These are phyloP conservation scores for Phytophthora chlamydospora DNA, from an alignment of 352 stramenopile species.

Conservation along the genomic window DNA sequence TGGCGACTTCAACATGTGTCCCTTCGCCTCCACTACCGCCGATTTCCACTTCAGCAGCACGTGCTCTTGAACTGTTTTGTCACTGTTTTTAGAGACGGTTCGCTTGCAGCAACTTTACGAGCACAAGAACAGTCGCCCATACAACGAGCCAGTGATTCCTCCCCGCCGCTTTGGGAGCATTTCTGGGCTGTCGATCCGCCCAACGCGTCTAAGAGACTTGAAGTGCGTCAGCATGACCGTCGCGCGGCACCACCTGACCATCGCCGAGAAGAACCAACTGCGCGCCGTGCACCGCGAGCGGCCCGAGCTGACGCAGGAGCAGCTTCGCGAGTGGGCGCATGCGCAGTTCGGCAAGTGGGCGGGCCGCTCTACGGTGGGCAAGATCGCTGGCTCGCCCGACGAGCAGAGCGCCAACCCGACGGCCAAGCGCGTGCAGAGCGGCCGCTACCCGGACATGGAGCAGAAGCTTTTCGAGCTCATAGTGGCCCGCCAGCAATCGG, in stretches of 20 bases:
- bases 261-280: conserved; percentile 47
- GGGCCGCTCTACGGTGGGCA: conserved; percentile 45
- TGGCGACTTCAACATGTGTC: conserved; percentile 5
- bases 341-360: conserved; percentile 41
- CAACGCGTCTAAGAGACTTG: conserved; percentile 33
- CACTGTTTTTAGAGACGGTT: not conserved
- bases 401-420: conserved; percentile 35
- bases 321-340: conserved; percentile 45
- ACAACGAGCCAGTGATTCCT: conserved; percentile 1
- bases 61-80: conserved; percentile 6
- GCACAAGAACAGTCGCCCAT: conserved; percentile 14
- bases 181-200: conserved; percentile 3
- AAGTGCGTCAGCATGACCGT: conserved; percentile 17
- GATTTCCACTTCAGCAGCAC: conserved; percentile 3
- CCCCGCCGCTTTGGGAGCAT: conserved; percentile 18
- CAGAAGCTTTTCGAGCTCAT: conserved; percentile 29
- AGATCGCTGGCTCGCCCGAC: conserved; percentile 36
- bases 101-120: conserved; percentile 18
- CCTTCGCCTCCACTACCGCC: not conserved
- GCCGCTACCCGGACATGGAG: conserved; percentile 47
- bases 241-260: conserved; percentile 43
- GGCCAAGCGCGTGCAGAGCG: conserved; percentile 40
- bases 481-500: conserved; percentile 7
- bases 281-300: conserved; percentile 30
- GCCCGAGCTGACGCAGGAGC: conserved; percentile 44